Evolutionary conservation across 805 yeast species (phyloP).

Genomic region (Monosporozyma unispora): DNA sequence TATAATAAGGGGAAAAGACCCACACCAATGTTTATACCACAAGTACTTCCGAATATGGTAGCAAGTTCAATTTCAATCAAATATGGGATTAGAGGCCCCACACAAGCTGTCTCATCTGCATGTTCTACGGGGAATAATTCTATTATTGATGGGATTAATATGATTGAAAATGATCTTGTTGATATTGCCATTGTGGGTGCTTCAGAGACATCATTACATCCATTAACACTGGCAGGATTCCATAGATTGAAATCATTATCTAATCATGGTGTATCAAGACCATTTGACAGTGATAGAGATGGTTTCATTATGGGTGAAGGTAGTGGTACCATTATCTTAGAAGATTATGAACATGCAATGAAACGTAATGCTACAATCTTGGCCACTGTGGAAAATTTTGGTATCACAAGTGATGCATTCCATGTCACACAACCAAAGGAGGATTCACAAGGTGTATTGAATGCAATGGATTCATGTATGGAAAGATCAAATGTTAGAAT

Average conservation of each 20-base stretch:
- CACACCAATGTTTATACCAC: constrained; percentile 82
- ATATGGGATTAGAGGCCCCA: constrained; percentile 71
- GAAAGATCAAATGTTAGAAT: constrained; percentile 40
- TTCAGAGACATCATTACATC: constrained; percentile 79
- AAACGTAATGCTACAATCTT: constrained; percentile 57
- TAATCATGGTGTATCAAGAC: constrained; percentile 61
- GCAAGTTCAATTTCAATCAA: constrained; percentile 82
- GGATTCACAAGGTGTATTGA: constrained; percentile 73
- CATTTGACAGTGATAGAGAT: constrained; percentile 67
- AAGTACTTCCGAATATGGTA: constrained; percentile 82
- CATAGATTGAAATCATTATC: constrained; percentile 79
- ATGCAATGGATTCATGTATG: constrained; percentile 76
- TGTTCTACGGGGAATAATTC: constrained; percentile 96
- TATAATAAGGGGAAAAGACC: constrained; percentile 41
- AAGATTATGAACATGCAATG: constrained; percentile 66
- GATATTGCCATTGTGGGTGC: constrained; percentile 93
- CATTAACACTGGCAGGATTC: constrained; percentile 82
- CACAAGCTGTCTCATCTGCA: constrained; percentile 85
- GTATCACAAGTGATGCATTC: constrained; percentile 81
- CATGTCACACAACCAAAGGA: constrained; percentile 89
- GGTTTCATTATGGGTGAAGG: constrained; percentile 97
- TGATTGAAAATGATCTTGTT: constrained; percentile 71
- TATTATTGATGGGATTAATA: constrained; percentile 84
- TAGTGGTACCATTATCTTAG: constrained; percentile 70
- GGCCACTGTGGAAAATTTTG: constrained; percentile 82